Conservation (phyloP, 2,329 filamentous ascomycete genomes). For the Exophiala alcalophila region DNA sequence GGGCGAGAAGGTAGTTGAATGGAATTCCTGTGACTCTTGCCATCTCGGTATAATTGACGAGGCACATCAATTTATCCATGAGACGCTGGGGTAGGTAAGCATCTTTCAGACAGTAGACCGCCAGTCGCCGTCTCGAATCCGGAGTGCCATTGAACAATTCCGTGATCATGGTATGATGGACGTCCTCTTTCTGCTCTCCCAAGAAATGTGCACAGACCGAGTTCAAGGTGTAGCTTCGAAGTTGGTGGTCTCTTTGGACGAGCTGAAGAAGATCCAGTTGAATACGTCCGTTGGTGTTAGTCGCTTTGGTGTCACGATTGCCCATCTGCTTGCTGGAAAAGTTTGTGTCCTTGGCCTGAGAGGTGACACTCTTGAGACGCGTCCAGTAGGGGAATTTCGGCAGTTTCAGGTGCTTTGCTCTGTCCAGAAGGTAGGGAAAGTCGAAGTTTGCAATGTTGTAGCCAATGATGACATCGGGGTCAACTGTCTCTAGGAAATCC, state of each 20-base stretch:
- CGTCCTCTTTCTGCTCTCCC: constrained; percentile 97
- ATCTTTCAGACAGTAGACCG: constrained; percentile 96
- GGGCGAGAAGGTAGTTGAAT: constrained; percentile 87
- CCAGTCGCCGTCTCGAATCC: constrained; percentile 83
- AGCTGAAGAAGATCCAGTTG: constrained; percentile 94
- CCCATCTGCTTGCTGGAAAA: constrained; percentile 99
- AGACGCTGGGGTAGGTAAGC: constrained; percentile 90
- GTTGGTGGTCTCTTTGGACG: constrained; percentile 88
- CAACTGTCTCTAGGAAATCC: constrained; percentile 81
- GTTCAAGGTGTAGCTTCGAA: constrained; percentile 95
- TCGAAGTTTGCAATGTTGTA: constrained; percentile 99
- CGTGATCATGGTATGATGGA: constrained; percentile 98
- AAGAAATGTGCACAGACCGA: constrained; percentile 93
- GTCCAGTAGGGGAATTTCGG: constrained; percentile 82
- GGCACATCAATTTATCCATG: constrained; percentile 95
- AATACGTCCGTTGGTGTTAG: constrained; percentile 89
- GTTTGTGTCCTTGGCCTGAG: constrained; percentile 72
- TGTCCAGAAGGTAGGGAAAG: constrained; percentile 90
- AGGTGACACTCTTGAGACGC: constrained; percentile 67
- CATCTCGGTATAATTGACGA: constrained; percentile 99
- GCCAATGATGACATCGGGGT: constrained; percentile 95
- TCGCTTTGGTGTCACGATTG: constrained; percentile 87
- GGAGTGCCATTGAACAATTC: constrained; percentile 95
- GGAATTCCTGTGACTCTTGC: constrained; percentile 97
- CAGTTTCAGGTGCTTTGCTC: constrained; percentile 80